Base-by-base conservation (phyloP, 495 filamentous ascomycete species). In the Penicillium antarcticum region DNA sequence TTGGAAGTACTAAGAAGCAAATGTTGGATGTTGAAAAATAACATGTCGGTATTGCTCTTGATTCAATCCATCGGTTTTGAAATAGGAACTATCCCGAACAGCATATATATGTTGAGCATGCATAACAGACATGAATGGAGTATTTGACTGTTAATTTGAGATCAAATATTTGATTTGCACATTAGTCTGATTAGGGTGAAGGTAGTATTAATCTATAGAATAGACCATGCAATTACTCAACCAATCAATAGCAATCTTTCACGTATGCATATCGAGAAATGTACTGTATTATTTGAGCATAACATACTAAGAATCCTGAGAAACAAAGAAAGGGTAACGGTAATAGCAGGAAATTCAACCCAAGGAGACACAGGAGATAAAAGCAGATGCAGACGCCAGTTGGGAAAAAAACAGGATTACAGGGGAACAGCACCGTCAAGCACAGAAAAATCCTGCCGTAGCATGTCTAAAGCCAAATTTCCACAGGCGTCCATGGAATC, bases 261-360 rank as follows among this genome's bases (percentile, higher is more conserved):
- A 11, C 24, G 41, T 59, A 60, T 61, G 61, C 54, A 61, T 31
- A 47, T 52, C 44, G 59, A 49, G 44, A 48, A 52, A 62, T 64
- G 55, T 70, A 72, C 71, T 74, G 55, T 70, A 72, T 72, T 74
- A 74, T 72, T 67, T 74, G 65, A 53, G 58, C 56, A 63, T 71
- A 61, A 52, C 61, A 72, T 73, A 70, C 67, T 68, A 53, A 53
- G 42, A 54, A 45, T 47, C 66, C 55, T 58, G 59, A 17, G 10
- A 17, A 41, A 50, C 36, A 39, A 48, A 43, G 33, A 33, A 48
- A 63, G 49, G 50, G 45, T 52, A 63, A 64, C 44, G 58, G 51
- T 55, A 51, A 44, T 56, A 60, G 61, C 53, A 62, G 57, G 49
- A 29, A 63, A 62, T 62, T 66, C 38, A 62, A 49, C 64, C 67